Evolutionary conservation across 768 basidiomycete genomes (phyloP), one percentile per base, ranked within the genome.

Genomic region (Gymnopilus dilepis): DNA sequence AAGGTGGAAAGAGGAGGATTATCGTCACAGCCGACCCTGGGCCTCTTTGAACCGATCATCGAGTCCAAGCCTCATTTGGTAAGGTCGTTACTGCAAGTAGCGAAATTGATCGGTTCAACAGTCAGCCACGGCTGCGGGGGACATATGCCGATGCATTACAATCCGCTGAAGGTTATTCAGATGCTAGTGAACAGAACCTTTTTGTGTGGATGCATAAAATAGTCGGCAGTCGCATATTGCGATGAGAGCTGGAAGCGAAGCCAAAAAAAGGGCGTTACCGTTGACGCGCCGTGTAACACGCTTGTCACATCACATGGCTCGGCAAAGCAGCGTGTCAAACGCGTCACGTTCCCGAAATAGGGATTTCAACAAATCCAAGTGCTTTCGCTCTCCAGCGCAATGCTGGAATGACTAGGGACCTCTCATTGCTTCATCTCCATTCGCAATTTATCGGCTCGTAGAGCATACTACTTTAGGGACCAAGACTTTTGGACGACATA

Each of bases 11-110:
- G 22, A 57, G 54, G 21, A 48, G 37, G 21, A 42, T 41, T 38
- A 47, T 37, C 38, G 21, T n/a, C 5, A 11, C 21, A 60, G 24
- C 22, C 17, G 37, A 21, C 3, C 21, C 28, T 33, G 17, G n/a
- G 31, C 3, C 17, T 26, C 47, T 47, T 33, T 40, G 24, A 54
- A 34, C 52, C 59, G 51, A 60, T 54, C 51, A 37, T 55, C 34
- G 42, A 43, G 51, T 41, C 40, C 21, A 48, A 61, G 52, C 60
- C 53, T n/a, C 45, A 37, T 61, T 61, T 56, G 60, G 60, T 52
- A 22, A 61, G 47, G 45, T 50, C 54, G 26, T 40, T 31, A 13
- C 52, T 31, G 15, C 21, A 54, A 31, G 26, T 30, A 28, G 47
- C 5, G 47, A 30, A 50, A 28, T 31, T 30, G 58, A 53, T 59